Evolutionary conservation across 208 protist species (phyloP), one percentile per base, ranked within the genome.

Genomic region (Phytomonas sp.): DNA sequence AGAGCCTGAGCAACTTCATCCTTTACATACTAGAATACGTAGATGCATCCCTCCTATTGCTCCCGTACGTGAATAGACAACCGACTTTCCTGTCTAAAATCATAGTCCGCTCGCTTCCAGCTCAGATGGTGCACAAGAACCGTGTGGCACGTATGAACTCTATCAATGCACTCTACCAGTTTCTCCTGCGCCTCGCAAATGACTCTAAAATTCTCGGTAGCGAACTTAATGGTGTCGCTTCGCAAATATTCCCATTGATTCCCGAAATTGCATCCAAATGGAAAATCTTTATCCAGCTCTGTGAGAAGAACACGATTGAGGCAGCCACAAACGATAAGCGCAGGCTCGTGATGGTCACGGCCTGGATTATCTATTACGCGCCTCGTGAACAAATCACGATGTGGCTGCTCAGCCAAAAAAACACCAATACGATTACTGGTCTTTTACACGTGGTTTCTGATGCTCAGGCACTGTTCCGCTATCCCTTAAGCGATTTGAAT

Each of bases 281-380:
- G 88, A 86, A 87, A 74, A 61, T 70, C 7, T 76, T 93, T 60
- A 67, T 40, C 14, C 80, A 88, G 71, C 16, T 73, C 12, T 82
- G 73, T 63, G 82, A 92, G 45, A 88, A 91, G 72, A 67, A 69
- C 3, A 73, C 82, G 1, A 19, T 71, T 2, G 70, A 69, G 16
- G 63, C 80, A 29, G 29, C 30, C 12, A 30, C 79, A 59, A 66
- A 62, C n/a, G 88, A 94, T 45, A 84, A 86, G 72, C 84, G 86
- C 12, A 82, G 83, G 56, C 75, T 93, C n/a, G 73, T 69, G 7
- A 82, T 91, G 42, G 72, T 73, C n/a, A 70, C 81, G 30, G 40
- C 92, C 42, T 95, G 91, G 88, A 89, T 95, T 71, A 63, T 91
- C 30, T 94, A 86, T 70, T 94, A 95, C 76, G 82, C 81, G 1